phyloP scores from a whole-genome alignment of 805 yeast species.

The Saccharomycopsis sp. region DNA sequence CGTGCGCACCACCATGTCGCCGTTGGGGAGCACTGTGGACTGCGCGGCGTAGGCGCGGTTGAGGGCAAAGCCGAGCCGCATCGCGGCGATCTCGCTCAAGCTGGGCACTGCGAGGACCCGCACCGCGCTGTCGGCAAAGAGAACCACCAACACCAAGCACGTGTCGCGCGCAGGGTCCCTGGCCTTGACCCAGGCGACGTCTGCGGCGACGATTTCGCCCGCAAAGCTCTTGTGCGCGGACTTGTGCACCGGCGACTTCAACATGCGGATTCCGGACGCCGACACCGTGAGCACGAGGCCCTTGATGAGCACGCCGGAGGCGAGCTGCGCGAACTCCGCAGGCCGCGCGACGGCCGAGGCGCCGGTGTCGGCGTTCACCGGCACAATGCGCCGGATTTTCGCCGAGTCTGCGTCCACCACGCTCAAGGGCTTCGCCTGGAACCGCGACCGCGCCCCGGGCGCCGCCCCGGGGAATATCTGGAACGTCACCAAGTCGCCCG shows the following conservation, averaged over 20 bases:
- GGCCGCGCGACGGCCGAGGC: conserved; percentile 57
- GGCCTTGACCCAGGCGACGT: conserved; percentile 16
- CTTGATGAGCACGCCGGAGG: conserved; percentile 53
- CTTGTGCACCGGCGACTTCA: conserved; percentile 22
- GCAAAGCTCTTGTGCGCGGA: conserved; percentile 20
- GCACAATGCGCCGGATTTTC: conserved; percentile 47
- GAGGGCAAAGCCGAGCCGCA: conserved; percentile 38
- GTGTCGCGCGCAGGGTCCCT: conserved; percentile 24
- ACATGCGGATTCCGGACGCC: conserved; percentile 46
- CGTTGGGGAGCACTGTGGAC: conserved; percentile 47
- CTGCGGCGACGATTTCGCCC: conserved; percentile 26
- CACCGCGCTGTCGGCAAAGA: conserved; percentile 42
- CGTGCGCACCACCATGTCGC: conserved; percentile 52
- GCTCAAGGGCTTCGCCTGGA: conserved; percentile 46
- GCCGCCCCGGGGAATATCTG: conserved; percentile 63
- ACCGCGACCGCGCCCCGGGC: conserved; percentile 30
- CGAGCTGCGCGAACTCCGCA: conserved; percentile 48
- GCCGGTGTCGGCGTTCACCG: conserved; percentile 55
- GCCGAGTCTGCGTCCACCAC: conserved; percentile 43
- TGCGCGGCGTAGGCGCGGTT: conserved; percentile 36
- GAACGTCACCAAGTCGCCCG: conserved; percentile 62
- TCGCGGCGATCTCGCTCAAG: conserved; percentile 47
- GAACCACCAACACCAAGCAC: conserved; percentile 42
- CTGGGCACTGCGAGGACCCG: conserved; percentile 51
- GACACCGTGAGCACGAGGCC: conserved; percentile 58